A percentile compares a stretch with the other conserved stretches of the same genome.
These are phyloP conservation scores for Aspergillus viridinutans DNA, from an alignment of 2,329 filamentous ascomycete genomes.

Conservation along the genomic window DNA sequence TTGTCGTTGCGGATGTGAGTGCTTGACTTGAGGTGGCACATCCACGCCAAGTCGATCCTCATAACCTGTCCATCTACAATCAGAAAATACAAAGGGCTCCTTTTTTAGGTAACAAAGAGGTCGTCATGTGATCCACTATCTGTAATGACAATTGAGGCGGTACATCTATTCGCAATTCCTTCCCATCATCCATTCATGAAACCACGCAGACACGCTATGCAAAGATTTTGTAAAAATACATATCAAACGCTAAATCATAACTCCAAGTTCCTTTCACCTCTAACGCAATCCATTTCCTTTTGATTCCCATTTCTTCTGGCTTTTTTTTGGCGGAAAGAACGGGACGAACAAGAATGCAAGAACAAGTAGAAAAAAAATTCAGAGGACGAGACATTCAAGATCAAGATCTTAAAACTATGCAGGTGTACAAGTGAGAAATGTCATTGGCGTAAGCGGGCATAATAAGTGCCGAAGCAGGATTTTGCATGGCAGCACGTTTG, in stretches of 20 bases:
- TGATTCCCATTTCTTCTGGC: background rate
- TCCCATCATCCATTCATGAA: background rate
- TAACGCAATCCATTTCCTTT: background rate
- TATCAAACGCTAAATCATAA: background rate
- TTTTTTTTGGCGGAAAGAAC: background rate
- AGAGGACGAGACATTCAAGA: background rate
- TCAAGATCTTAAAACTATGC: background rate
- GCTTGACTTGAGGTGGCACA: background rate
- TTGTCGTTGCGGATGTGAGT: constrained; percentile 20
- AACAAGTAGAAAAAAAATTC: background rate
- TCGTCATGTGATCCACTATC: background rate
- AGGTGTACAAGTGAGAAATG: background rate
- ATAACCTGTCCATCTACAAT: background rate
- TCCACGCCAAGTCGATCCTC: background rate
- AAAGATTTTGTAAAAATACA: background rate
- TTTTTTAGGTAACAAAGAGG: background rate
- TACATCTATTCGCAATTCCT: background rate
- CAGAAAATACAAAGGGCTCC: background rate
- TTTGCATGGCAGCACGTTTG: background rate
- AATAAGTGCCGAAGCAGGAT: background rate
- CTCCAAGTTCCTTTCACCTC: background rate
- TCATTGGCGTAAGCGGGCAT: background rate
- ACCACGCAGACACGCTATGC: constrained; percentile 3
- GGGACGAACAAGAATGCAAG: background rate
- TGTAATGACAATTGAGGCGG: background rate